Percentiles rank a stretch among this genome's conserved stretches.
Conservation (phyloP, 306 rosid genomes). For the Phaseolus lunatus region DNA sequence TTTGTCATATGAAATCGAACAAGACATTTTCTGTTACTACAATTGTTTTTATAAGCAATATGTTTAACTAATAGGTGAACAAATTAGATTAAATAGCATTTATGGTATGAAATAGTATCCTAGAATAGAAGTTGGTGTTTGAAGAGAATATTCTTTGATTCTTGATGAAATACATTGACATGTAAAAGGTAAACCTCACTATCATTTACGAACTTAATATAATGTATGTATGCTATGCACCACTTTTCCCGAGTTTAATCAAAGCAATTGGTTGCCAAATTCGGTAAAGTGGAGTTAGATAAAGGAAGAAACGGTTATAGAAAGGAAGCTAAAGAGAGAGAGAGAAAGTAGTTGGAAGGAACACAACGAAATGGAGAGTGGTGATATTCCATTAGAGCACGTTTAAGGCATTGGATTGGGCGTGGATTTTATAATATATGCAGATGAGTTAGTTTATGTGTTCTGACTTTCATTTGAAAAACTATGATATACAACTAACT, state of each 20-base stretch:
- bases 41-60: too few relatives aligned
- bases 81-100: too few relatives aligned
- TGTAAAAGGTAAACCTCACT: neutral
- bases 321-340: neutral
- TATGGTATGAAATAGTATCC: too few relatives aligned
- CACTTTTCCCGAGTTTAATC: constrained; percentile 31
- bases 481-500: neutral
- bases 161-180: too few relatives aligned
- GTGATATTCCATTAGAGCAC: constrained; percentile 43
- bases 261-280: constrained; percentile 41
- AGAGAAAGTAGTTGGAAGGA: neutral
- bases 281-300: constrained; percentile 37
- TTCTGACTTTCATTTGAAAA: constrained; percentile 38
- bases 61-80: too few relatives aligned
- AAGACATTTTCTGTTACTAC: too few relatives aligned
- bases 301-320: neutral
- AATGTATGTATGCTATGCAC: neutral
- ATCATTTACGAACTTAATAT: neutral
- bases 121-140: too few relatives aligned
- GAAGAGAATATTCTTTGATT: too few relatives aligned
- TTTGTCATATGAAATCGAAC: too few relatives aligned
- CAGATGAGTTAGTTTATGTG: neutral
- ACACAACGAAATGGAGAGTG: constrained; percentile 36
- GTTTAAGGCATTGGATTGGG: constrained; percentile 32
- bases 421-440: constrained; percentile 6